Evolutionary conservation across 2,329 filamentous ascomycete species (phyloP).

Genomic region (Fragosphaeria purpurea): DNA sequence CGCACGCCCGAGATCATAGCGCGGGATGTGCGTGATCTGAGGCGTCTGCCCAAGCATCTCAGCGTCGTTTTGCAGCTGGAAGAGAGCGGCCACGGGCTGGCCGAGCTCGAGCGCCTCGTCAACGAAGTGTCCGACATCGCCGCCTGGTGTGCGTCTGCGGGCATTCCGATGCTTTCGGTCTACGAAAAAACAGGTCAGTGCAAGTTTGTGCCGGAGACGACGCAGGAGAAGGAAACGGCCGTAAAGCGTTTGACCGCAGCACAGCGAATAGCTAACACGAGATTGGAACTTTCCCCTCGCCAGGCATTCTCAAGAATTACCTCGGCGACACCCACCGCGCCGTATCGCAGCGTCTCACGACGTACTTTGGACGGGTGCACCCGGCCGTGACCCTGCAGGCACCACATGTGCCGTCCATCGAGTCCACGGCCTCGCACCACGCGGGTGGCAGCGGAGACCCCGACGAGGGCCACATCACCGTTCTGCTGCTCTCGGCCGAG

Average conservation of each 20-base stretch:
- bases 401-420: slow-evolving; percentile 55
- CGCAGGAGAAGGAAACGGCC: no score
- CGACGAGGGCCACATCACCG: slow-evolving; percentile 34
- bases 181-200: slow-evolving; percentile 80
- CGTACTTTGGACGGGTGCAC: slow-evolving; percentile 74
- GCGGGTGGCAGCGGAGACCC: slow-evolving; percentile 21
- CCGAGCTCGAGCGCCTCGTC: slow-evolving; percentile 72
- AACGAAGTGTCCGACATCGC: slow-evolving; percentile 86
- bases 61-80: slow-evolving; percentile 76
- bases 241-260: no score
- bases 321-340: slow-evolving; percentile 75
- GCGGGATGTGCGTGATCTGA: slow-evolving; percentile 68
- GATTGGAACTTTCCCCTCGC: background rate
- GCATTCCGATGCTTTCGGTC: slow-evolving; percentile 77
- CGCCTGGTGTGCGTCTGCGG: slow-evolving; percentile 85
- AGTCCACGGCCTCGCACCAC: slow-evolving; percentile 30
- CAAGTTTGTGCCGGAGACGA: background rate
- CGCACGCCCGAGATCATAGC: slow-evolving; percentile 87
- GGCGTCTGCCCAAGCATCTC: slow-evolving; percentile 70
- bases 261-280: no score
- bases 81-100: slow-evolving; percentile 55
- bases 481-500: slow-evolving; percentile 76
- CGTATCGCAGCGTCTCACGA: slow-evolving; percentile 67
- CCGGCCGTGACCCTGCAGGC: slow-evolving; percentile 64
- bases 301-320: slow-evolving; percentile 81